A percentile compares a stretch with the other conserved stretches of the same genome.
Evolutionary conservation across 768 basidiomycete species (phyloP).

Genomic region (Inosperma sp.): DNA sequence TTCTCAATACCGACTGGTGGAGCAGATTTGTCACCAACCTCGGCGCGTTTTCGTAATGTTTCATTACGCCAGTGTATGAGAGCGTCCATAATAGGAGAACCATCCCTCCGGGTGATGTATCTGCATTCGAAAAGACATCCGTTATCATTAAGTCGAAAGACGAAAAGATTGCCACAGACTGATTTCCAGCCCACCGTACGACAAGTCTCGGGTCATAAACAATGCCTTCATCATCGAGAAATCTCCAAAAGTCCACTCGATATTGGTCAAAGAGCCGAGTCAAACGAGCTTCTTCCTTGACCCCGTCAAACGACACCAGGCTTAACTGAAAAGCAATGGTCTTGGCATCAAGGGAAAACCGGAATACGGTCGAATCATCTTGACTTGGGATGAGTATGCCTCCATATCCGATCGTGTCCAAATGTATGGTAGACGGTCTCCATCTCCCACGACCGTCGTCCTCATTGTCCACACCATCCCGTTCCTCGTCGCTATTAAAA

Average conservation of each 20-base stretch:
- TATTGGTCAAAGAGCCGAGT: slow-evolving; percentile 53
- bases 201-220: slow-evolving; percentile 64
- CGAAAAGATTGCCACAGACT: slow-evolving; percentile 40
- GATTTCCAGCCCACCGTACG: slow-evolving; percentile 64
- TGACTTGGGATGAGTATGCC: slow-evolving; percentile 57
- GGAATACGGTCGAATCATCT: slow-evolving; percentile 58
- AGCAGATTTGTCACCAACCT: neutral
- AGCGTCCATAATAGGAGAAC: slow-evolving; percentile 70
- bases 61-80: slow-evolving; percentile 65
- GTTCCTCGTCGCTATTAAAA: slow-evolving; percentile 16
- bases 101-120: slow-evolving; percentile 74
- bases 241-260: slow-evolving; percentile 57
- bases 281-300: slow-evolving; percentile 46
- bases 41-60: slow-evolving; percentile 24
- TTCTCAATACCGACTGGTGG: neutral
- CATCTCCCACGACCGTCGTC: slow-evolving; percentile 16
- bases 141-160: neutral
- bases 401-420: slow-evolving; percentile 27
- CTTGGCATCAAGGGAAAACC: slow-evolving; percentile 57
- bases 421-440: slow-evolving; percentile 1
- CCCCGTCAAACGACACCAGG: slow-evolving; percentile 38
- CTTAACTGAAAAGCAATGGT: slow-evolving; percentile 72
- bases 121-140: slow-evolving; percentile 30
- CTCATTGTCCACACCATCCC: slow-evolving; percentile 21
- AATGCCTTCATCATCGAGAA: slow-evolving; percentile 61